Base-by-base conservation (phyloP, 768 basidiomycete species). In the Lactarius akahatsu region DNA sequence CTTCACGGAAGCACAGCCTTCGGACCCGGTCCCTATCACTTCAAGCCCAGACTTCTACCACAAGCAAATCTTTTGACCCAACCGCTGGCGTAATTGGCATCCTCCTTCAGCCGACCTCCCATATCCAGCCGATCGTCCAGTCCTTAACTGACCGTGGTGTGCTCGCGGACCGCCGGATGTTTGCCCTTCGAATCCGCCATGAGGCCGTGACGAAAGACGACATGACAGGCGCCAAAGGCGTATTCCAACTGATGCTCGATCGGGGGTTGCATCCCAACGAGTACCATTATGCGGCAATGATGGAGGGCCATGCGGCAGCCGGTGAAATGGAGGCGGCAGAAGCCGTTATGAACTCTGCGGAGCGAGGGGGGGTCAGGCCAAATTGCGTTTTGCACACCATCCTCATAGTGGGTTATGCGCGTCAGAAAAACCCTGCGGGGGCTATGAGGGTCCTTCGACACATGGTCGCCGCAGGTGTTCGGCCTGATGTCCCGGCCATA, bases 381-480 rank as follows among this genome's bases (percentile, higher is more conserved):
- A 86, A 87, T 69, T 80, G 84, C 23, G 82, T 87, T 55, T 85
- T 91, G 82, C 90, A 86, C 79, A 93, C 92, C 30, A 86, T 88
- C 67, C 81, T 95, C 67, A 87, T 95, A 70, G 79, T 81, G 41
- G 92, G 89, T 2, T 83, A 88, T 74, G 89, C 84, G 26, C 83
- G 85, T n/a, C 79, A 80, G 60, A 82, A 84, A 16, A 76, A 85
- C 38, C 84, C 89, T 6, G 76, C 77, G 3, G 73, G 76, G 32
- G 90, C 90, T 0, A 75, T 83, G 69, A 76, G 74, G 38, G 76
- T 80, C 30, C 93, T 92, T 72, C 80, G 81, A 40, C 75, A 79
- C 45, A 92, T 94, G 90, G 69, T 90, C 15, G 76, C 78, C 2
- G 75, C 77, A 16, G 88, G 86, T 20, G 76, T 93, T 58, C 73